phyloP scores from a whole-genome alignment of 257 asterid genomes.

The Thymus mandschuricus region DNA sequence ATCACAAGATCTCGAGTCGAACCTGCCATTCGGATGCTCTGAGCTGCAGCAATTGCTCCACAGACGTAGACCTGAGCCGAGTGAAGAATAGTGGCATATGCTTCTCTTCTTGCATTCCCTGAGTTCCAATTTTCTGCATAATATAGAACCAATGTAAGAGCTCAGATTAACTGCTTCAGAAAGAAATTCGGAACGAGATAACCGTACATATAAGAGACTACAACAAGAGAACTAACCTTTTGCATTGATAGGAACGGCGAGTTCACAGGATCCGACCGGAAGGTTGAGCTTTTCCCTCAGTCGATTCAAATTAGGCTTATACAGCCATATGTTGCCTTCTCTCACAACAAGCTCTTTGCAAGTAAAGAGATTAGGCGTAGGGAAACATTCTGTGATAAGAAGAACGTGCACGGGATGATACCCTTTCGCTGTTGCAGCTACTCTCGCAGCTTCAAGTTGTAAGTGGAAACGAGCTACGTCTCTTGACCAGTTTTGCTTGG shows the following conservation, averaged over 20 bases:
- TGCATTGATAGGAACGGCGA: conserved; percentile 73
- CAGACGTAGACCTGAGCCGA: conserved; percentile 89
- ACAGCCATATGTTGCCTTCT: conserved; percentile 80
- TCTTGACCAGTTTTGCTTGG: conserved; percentile 69
- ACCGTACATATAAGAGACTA: not conserved
- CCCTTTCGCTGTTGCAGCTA: conserved; percentile 76
- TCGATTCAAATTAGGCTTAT: conserved; percentile 61
- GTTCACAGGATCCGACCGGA: conserved; percentile 95
- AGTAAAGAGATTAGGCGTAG: conserved; percentile 79
- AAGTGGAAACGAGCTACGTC: conserved; percentile 86
- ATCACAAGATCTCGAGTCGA: conserved; percentile 89
- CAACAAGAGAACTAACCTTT: conserved; percentile 55
- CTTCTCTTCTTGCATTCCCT: conserved; percentile 69
- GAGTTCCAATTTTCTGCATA: conserved; percentile 65
- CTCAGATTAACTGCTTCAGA: not conserved
- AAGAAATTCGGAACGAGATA: too few species aligned
- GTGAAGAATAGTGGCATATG: conserved; percentile 89
- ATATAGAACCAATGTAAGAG: not conserved
- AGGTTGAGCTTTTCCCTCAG: conserved; percentile 79
- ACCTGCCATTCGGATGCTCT: conserved; percentile 89
- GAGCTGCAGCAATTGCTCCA: conserved; percentile 96
- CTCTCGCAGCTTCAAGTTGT: conserved; percentile 82
- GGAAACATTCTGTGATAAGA: conserved; percentile 79
- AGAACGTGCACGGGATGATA: conserved; percentile 68
- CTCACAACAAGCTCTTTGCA: conserved; percentile 77